Evolutionary conservation across 2,329 filamentous ascomycete genomes (phyloP).

Genomic region (Verticillium nonalfalfae): DNA sequence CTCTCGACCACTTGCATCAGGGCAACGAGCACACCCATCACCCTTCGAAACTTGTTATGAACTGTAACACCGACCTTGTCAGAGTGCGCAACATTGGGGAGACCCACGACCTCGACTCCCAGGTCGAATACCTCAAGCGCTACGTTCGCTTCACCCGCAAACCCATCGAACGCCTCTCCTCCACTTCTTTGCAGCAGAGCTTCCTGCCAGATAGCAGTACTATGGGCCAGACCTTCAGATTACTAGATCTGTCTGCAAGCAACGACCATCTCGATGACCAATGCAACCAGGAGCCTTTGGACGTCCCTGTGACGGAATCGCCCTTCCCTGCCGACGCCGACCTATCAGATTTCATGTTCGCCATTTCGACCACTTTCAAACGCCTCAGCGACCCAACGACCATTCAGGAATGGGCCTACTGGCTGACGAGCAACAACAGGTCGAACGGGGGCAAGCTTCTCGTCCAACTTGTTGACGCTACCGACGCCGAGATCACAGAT

Average conservation of each 20-base stretch:
- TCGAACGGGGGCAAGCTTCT: conserved; percentile 45
- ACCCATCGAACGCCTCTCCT: conserved; percentile 32
- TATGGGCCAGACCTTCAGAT: conserved; percentile 27
- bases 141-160: conserved; percentile 37
- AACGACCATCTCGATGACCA: conserved; percentile 25
- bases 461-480: conserved; percentile 37
- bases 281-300: conserved; percentile 19
- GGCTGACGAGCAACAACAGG: conserved; percentile 39
- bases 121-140: conserved; percentile 40
- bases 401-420: conserved; percentile 44
- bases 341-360: conserved; percentile 42
- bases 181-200: conserved; percentile 14
- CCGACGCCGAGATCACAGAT: conserved; percentile 32
- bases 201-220: conserved; percentile 28
- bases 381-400: conserved; percentile 35
- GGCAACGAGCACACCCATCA: conserved; percentile 14
- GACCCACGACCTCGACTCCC: conserved; percentile 32
- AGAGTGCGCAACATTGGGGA: conserved; percentile 30
- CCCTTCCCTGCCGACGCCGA: conserved; percentile 35
- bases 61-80: conserved; percentile 34
- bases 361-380: conserved; percentile 42
- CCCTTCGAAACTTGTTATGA: conserved; percentile 22
- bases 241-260: conserved; percentile 25
- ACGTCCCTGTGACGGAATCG: conserved; percentile 34
- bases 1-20: not conserved